Percentiles rank a stretch among this genome's conserved stretches.
phyloP scores from a whole-genome alignment of 1,284 basidiomycete species.

The Cystobasidiaceae sp. region DNA sequence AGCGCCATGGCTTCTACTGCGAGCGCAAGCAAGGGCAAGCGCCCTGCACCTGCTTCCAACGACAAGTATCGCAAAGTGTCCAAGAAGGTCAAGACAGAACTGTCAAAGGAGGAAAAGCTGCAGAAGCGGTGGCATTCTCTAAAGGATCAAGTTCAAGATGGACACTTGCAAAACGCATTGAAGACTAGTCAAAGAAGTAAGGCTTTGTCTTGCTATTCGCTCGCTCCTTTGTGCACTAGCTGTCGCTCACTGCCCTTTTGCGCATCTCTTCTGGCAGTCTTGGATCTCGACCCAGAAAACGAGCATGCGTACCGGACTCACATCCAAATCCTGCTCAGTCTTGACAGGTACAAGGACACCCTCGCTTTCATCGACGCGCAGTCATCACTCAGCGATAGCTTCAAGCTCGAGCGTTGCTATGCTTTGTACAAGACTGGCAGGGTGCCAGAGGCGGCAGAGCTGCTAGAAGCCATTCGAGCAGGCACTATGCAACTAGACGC shows the following conservation, averaged over 20 bases:
- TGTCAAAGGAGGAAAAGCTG: conserved; percentile 19
- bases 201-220: too few relatives aligned
- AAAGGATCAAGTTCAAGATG: conserved; percentile 27
- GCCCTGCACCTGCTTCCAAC: background rate
- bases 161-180: conserved; percentile 16
- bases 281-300: conserved; percentile 33
- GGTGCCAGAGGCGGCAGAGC: conserved; percentile 19
- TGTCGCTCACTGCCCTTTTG: background rate
- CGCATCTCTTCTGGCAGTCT: conserved; percentile 32
- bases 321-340: conserved; percentile 37
- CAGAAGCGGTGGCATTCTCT: conserved; percentile 19
- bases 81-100: conserved; percentile 22
- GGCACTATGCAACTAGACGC: background rate
- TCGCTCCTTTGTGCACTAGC: background rate
- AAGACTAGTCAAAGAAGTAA: conserved; percentile 21
- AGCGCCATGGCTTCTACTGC: too few relatives aligned
- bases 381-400: background rate
- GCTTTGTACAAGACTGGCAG: conserved; percentile 39
- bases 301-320: conserved; percentile 32
- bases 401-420: conserved; percentile 34
- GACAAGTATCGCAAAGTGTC: conserved; percentile 22
- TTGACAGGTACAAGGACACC: conserved; percentile 35
- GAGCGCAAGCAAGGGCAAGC: conserved; percentile 14
- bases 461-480: conserved; percentile 11
- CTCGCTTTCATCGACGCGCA: background rate